These are phyloP conservation scores for Jacaranda mimosifolia DNA, from an alignment of 257 asterid genomes.

Conservation along the genomic window DNA sequence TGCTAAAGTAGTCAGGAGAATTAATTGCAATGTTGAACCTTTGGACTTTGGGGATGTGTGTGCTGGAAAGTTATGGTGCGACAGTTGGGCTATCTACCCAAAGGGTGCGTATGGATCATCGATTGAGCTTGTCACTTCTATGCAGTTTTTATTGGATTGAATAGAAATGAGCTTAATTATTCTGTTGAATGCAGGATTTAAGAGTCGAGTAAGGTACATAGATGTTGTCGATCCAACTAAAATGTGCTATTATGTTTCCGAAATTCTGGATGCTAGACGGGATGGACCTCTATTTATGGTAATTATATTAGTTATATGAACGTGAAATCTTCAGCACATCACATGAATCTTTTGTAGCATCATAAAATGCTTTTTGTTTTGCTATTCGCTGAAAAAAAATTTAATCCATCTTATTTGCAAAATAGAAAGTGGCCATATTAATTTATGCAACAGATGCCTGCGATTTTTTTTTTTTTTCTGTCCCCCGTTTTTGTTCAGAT, in stretches of 20 bases:
- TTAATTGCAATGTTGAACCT: conserved; percentile 72
- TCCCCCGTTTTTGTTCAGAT: not conserved
- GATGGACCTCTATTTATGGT: conserved; percentile 81
- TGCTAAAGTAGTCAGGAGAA: conserved; percentile 78
- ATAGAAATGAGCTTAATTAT: conserved; percentile 26
- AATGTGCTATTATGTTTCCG: conserved; percentile 67
- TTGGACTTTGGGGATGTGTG: conserved; percentile 61
- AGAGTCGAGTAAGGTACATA: conserved; percentile 74
- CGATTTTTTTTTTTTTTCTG: not conserved
- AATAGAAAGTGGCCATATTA: too few species aligned
- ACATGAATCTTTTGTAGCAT: not conserved
- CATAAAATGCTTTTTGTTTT: not conserved
- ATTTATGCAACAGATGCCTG: too few species aligned
- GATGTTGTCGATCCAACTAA: conserved; percentile 64
- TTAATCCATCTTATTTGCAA: too few species aligned
- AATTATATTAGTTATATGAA: conserved; percentile 9
- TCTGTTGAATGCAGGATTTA: conserved; percentile 65
- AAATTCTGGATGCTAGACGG: conserved; percentile 72
- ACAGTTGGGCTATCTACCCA: conserved; percentile 72
- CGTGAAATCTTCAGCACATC: not conserved
- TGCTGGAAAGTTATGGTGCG: conserved; percentile 68
- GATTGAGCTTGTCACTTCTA: conserved; percentile 9
- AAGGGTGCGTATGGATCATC: conserved; percentile 44
- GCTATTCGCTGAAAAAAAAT: not conserved
- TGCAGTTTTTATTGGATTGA: not conserved